phyloP scores from a whole-genome alignment of 768 basidiomycete species.

The Mycena latifolia region DNA sequence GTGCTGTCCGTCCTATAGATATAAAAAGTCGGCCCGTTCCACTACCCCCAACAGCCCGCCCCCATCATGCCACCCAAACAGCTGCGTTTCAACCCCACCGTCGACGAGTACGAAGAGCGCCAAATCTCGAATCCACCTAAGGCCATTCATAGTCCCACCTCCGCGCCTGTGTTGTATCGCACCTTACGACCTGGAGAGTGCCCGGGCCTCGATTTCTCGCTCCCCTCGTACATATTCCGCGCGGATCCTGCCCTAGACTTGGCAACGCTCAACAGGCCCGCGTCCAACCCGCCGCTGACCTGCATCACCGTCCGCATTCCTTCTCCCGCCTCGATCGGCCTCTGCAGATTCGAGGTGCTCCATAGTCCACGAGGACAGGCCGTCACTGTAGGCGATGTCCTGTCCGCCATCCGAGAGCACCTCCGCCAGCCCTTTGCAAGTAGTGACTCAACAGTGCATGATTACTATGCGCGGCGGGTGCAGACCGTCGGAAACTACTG shows the following conservation, averaged over 20 bases:
- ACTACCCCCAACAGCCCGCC: neutral
- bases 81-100: slow-evolving; percentile 3
- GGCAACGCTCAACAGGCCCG: neutral
- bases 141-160: too few species aligned
- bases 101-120: slow-evolving; percentile 8
- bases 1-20: neutral
- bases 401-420: neutral
- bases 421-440: neutral
- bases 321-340: neutral
- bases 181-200: neutral
- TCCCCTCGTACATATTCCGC: slow-evolving; percentile 6
- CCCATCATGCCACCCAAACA: slow-evolving; percentile 1
- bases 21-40: neutral
- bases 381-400: slow-evolving; percentile 25
- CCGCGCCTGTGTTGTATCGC: neutral
- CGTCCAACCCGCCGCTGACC: neutral
- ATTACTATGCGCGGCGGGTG: neutral
- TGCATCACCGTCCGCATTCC: slow-evolving; percentile 2
- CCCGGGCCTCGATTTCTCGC: slow-evolving; percentile 10
- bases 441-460: neutral
- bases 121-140: neutral
- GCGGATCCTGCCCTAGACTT: neutral
- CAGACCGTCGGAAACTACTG: neutral
- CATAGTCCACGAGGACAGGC: neutral
- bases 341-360: neutral